Evolutionary conservation across 495 filamentous ascomycete genomes (phyloP).

Genomic region (Hypoxylon rickii): DNA sequence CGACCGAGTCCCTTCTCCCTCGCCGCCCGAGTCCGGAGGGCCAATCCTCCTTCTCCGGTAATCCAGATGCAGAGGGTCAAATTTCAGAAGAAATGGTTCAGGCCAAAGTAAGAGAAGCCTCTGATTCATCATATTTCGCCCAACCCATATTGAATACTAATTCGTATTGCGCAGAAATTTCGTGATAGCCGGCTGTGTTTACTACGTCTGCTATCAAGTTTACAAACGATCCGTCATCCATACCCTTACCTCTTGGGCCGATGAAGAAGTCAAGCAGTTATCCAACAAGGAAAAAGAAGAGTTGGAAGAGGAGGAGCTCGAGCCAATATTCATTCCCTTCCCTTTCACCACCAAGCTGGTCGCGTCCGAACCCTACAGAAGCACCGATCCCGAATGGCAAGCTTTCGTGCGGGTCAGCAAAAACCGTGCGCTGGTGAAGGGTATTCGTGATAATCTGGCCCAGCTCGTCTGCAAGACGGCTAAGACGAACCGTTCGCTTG

Average conservation of each 20-base stretch:
- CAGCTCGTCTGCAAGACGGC: conserved; percentile 27
- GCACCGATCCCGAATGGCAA: conserved; percentile 72
- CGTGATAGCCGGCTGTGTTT: conserved; percentile 44
- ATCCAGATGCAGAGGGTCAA: conserved; percentile 42
- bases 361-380: conserved; percentile 54
- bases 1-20: conserved; percentile 24
- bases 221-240: conserved; percentile 45
- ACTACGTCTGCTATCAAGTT: conserved; percentile 43
- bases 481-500: conserved; percentile 11
- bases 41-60: conserved; percentile 9
- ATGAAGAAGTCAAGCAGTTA: conserved; percentile 24
- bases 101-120: conserved; percentile 17
- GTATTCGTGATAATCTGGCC: conserved; percentile 45
- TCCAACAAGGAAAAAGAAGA: conserved; percentile 36
- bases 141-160: not conserved
- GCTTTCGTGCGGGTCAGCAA: conserved; percentile 63
- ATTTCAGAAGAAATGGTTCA: conserved; percentile 34
- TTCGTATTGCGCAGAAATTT: conserved; percentile 18
- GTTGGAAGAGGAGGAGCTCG: conserved; percentile 39
- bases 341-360: conserved; percentile 52
- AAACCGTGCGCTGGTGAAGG: conserved; percentile 51
- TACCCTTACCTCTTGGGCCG: conserved; percentile 16
- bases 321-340: conserved; percentile 67
- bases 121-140: not conserved
- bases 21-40: conserved; percentile 11